phyloP scores from a whole-genome alignment of 2,329 filamentous ascomycete genomes.

The Sarocladium kiliense region DNA sequence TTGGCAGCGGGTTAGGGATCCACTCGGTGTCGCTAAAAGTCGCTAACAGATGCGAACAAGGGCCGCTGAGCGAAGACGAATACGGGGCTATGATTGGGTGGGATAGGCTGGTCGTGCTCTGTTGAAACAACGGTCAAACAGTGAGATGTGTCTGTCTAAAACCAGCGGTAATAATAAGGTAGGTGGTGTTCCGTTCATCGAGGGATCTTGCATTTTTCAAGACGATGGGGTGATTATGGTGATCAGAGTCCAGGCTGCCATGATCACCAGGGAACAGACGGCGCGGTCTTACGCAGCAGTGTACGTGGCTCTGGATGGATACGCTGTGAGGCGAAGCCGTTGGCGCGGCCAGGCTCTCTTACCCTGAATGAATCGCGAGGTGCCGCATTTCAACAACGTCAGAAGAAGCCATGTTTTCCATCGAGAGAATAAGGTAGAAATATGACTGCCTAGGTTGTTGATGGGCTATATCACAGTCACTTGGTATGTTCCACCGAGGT shows the following conservation, averaged over 20 bases:
- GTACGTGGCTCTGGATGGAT: neutral
- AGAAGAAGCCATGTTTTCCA: too few relatives aligned
- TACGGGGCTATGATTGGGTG: neutral
- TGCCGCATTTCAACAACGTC: too few relatives aligned
- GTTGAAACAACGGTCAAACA: constrained; percentile 8
- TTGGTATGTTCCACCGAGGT: too few relatives aligned
- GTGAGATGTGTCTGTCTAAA: neutral
- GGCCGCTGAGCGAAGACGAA: neutral
- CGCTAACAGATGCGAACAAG: neutral
- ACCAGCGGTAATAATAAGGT: too few relatives aligned
- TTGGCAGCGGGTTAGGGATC: neutral
- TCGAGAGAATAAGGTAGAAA: too few relatives aligned
- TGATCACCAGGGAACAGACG: too few relatives aligned
- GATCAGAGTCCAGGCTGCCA: neutral
- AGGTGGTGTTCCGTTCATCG: too few relatives aligned
- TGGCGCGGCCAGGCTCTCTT: neutral
- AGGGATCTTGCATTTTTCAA: neutral
- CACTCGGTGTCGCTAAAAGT: neutral
- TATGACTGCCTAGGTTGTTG: neutral
- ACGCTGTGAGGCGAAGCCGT: neutral
- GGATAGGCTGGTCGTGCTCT: neutral
- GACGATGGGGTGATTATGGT: neutral
- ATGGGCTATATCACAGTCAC: too few relatives aligned
- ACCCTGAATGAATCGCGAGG: neutral
- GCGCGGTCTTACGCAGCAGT: neutral